phyloP scores from a whole-genome alignment of 2,329 filamentous ascomycete genomes.

The Talaromyces islandicus region DNA sequence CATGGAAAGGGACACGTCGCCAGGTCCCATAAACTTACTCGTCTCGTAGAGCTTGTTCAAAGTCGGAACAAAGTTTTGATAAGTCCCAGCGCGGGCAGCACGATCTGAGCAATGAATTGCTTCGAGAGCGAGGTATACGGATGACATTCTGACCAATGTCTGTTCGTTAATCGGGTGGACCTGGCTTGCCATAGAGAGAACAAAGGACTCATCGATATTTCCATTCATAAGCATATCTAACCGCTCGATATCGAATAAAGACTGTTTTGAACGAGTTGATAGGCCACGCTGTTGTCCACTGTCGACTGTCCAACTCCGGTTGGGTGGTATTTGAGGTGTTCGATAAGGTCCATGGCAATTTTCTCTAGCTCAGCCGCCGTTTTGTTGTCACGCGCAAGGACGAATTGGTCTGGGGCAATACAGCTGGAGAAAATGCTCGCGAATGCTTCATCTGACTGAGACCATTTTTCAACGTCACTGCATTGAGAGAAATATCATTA shows the following conservation, averaged over 20 bases:
- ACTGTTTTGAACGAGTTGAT: neutral
- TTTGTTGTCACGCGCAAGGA: neutral
- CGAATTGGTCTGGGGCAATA: neutral
- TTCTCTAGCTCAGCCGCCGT: neutral
- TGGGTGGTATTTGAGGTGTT: neutral
- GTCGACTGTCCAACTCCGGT: neutral
- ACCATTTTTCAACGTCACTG: neutral
- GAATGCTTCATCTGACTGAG: conserved; percentile 1
- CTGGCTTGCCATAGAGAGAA: neutral
- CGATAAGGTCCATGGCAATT: neutral
- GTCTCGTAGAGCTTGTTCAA: neutral
- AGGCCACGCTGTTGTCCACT: neutral
- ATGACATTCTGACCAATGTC: neutral
- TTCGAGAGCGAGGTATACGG: neutral
- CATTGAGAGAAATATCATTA: neutral
- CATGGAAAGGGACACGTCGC: conserved; percentile 6
- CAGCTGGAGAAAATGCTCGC: conserved; percentile 4
- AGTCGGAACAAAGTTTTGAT: neutral
- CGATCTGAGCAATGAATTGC: conserved; percentile 4
- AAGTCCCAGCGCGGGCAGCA: neutral
- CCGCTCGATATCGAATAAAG: neutral
- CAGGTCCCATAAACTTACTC: conserved; percentile 4
- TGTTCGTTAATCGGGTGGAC: neutral
- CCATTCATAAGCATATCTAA: neutral
- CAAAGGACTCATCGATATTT: neutral